These are phyloP conservation scores for Chlorella sp. DNA, from an alignment of 139 green algal species.

Conservation along the genomic window DNA sequence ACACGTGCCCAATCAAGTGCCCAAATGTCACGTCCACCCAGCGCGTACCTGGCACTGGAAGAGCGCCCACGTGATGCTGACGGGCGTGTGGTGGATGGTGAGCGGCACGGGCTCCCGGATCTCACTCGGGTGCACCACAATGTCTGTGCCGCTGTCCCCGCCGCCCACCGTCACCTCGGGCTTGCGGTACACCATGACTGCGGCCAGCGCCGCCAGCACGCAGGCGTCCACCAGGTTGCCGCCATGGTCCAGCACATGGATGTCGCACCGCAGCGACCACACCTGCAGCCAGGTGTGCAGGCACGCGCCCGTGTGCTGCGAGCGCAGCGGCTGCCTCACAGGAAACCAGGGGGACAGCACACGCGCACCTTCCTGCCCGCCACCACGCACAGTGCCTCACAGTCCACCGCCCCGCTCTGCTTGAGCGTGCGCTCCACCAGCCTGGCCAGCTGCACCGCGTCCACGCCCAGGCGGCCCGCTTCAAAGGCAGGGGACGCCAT, in stretches of 20 bases:
- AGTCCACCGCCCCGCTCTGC: conserved; percentile 73
- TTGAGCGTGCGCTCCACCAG: conserved; percentile 71
- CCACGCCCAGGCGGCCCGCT: conserved; percentile 38
- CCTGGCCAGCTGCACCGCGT: conserved; percentile 60
- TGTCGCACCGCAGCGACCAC: conserved; percentile 71
- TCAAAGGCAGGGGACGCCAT: conserved; percentile 73
- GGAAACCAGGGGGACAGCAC: no score
- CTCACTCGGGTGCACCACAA: conserved; percentile 41
- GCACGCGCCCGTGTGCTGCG: no score
- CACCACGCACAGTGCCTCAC: conserved; percentile 82
- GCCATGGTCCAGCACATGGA: conserved; percentile 71
- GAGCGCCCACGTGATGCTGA: conserved; percentile 74
- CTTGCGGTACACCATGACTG: conserved; percentile 49
- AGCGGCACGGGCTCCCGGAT: conserved; percentile 74
- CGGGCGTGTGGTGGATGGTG: conserved; percentile 81
- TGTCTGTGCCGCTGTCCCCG: conserved; percentile 16
- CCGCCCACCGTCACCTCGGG: conserved; percentile 30
- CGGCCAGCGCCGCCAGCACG: conserved; percentile 65
- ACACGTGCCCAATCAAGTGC: neutral
- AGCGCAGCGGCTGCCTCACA: no score
- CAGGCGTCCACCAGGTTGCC: conserved; percentile 78
- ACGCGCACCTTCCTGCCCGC: conserved; percentile 55
- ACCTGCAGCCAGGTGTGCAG: no score
- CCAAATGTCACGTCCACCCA: neutral
- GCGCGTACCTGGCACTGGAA: conserved; percentile 38